These are phyloP conservation scores for Wickerhamomyces ciferrii DNA, from an alignment of 805 yeast genomes.

Conservation along the genomic window DNA sequence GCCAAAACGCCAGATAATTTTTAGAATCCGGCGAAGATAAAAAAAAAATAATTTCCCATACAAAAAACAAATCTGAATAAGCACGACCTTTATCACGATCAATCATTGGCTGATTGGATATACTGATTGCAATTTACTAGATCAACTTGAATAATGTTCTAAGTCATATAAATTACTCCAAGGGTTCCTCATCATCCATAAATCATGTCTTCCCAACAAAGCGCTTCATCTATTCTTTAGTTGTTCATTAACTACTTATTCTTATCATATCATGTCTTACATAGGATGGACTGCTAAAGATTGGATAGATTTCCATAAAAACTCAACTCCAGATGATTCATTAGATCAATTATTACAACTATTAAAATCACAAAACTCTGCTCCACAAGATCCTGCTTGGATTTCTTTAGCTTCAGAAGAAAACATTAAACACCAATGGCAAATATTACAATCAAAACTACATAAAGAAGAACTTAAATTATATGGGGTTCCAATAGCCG, in stretches of 20 bases:
- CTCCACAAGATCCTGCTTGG: constrained; percentile 82
- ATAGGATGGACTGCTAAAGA: constrained; percentile 77
- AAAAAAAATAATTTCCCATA: not conserved
- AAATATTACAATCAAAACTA: constrained; percentile 57
- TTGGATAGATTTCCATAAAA: constrained; percentile 69
- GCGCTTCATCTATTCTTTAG: not conserved
- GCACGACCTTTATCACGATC: not conserved
- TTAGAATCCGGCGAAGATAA: not conserved
- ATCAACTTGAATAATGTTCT: no score
- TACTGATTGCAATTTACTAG: not conserved
- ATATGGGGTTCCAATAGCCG: constrained; percentile 93
- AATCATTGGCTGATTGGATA: not conserved
- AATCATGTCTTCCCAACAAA: not conserved
- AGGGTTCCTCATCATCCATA: not conserved
- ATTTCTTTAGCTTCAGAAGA: constrained; percentile 66
- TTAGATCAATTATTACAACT: constrained; percentile 40
- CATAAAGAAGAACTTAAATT: constrained; percentile 55
- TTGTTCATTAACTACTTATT: not conserved
- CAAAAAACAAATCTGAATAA: not conserved
- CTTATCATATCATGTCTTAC: constrained; percentile 2
- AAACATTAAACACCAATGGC: constrained; percentile 74
- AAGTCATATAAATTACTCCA: not conserved
- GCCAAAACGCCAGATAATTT: not conserved
- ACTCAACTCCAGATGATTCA: constrained; percentile 58
- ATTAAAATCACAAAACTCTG: constrained; percentile 38